Conservation (phyloP, 1,284 basidiomycete genomes). For the Rhodotorula sp. region DNA sequence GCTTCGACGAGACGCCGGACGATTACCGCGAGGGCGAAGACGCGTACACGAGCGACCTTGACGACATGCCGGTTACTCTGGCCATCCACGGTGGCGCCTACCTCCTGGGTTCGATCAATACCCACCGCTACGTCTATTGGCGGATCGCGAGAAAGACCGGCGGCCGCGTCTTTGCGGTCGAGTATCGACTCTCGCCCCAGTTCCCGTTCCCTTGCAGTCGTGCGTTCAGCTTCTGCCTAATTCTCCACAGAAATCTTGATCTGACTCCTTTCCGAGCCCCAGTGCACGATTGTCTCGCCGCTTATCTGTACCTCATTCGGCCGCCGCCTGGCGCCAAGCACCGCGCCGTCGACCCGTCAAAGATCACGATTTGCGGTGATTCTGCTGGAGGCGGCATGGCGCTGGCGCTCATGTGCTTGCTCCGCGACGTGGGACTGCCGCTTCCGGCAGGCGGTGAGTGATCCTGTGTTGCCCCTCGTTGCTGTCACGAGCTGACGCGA, state of each 20-base stretch:
- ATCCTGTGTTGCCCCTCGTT: no score
- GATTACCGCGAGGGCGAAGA: conserved; percentile 48
- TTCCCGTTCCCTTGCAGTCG: conserved; percentile 95
- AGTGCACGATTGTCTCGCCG: conserved; percentile 54
- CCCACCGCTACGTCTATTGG: conserved; percentile 49
- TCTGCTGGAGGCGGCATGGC: conserved; percentile 90
- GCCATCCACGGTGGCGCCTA: conserved; percentile 69
- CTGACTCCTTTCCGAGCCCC: no score
- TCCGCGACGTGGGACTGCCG: conserved; percentile 80
- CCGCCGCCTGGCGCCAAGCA: conserved; percentile 73
- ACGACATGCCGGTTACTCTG: conserved; percentile 64
- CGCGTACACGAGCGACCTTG: conserved; percentile 63
- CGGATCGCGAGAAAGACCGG: conserved; percentile 71
- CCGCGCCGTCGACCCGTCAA: conserved; percentile 74
- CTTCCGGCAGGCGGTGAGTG: conserved; percentile 69
- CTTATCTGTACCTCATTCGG: conserved; percentile 64
- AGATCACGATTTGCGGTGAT: conserved; percentile 80
- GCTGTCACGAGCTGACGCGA: neutral
- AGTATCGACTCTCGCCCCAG: conserved; percentile 68
- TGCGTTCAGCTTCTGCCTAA: conserved; percentile 59
- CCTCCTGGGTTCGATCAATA: conserved; percentile 49
- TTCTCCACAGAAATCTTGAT: no score
- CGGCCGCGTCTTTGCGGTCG: conserved; percentile 82
- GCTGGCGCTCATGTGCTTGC: conserved; percentile 81
- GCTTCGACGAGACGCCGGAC: conserved; percentile 39